phyloP scores from a whole-genome alignment of 495 filamentous ascomycete species.

The Daldinia caldariorum region DNA sequence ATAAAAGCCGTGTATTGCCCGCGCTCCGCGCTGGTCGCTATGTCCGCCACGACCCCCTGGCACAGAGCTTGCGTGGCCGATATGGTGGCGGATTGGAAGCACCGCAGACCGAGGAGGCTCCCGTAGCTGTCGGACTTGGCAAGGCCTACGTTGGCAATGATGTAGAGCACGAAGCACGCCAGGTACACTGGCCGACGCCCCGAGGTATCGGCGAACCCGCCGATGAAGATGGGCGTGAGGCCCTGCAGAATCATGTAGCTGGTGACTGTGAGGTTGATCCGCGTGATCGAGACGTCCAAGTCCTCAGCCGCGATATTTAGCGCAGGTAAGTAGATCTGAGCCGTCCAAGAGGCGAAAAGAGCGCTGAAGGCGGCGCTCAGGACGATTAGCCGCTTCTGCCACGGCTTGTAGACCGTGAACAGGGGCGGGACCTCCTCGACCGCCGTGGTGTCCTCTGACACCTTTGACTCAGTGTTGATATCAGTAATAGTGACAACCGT shows the following conservation, averaged over 20 bases:
- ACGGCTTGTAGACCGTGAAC: conserved; percentile 64
- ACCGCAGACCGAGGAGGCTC: conserved; percentile 62
- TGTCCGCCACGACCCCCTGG: conserved; percentile 66
- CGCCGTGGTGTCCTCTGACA: conserved; percentile 38
- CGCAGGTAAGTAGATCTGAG: conserved; percentile 76
- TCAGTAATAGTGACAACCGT: conserved; percentile 23
- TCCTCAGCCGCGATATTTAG: conserved; percentile 64
- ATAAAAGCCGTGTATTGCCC: conserved; percentile 59
- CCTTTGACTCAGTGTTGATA: conserved; percentile 3
- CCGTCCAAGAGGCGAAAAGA: conserved; percentile 75
- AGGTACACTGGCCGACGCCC: conserved; percentile 67
- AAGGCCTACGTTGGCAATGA: conserved; percentile 65
- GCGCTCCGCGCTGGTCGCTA: conserved; percentile 61
- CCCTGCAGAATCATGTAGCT: conserved; percentile 69
- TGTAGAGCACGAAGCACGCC: conserved; percentile 64
- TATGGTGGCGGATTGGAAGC: conserved; percentile 65
- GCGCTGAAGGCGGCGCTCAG: conserved; percentile 66
- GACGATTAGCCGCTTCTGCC: conserved; percentile 69
- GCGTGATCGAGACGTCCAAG: conserved; percentile 59
- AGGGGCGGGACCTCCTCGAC: conserved; percentile 47
- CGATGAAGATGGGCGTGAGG: conserved; percentile 66
- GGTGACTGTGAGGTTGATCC: conserved; percentile 72
- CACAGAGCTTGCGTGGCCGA: conserved; percentile 62
- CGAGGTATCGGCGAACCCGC: conserved; percentile 62
- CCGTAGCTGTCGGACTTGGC: conserved; percentile 61